Percentiles rank a stretch among this genome's conserved stretches.
Evolutionary conservation across 148 eudicot genomes (phyloP).

Genomic region (Arbutus unedo): DNA sequence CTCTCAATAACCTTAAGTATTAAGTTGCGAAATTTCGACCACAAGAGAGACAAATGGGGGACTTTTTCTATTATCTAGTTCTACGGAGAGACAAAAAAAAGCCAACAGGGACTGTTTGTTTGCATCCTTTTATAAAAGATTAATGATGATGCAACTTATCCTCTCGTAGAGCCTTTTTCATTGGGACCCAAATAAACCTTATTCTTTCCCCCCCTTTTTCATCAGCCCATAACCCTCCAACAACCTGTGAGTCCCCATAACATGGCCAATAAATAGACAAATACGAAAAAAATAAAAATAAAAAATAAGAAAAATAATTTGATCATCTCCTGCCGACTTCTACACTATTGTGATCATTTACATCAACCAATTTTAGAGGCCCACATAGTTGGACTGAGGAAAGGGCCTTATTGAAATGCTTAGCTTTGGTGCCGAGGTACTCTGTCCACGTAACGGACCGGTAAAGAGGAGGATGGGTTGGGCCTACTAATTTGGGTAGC

Average conservation of each 20-base stretch:
- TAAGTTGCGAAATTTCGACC: too few species aligned
- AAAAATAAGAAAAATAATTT: neutral
- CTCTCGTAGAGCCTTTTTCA: neutral
- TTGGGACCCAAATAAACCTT: neutral
- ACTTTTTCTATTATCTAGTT: too few species aligned
- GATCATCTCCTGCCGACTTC: conserved; percentile 29
- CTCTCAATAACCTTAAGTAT: too few species aligned
- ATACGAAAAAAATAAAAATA: neutral
- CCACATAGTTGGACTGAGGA: conserved; percentile 40
- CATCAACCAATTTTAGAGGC: conserved; percentile 29
- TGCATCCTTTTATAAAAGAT: neutral
- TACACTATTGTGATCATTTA: conserved; percentile 41
- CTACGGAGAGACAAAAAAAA: too few species aligned
- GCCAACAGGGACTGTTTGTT: neutral
- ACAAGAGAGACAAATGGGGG: too few species aligned
- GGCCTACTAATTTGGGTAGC: conserved; percentile 37
- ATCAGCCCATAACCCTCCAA: neutral
- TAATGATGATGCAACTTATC: neutral
- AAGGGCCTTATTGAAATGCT: conserved; percentile 71
- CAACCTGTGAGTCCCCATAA: neutral
- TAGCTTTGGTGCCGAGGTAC: conserved; percentile 57
- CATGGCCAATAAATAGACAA: neutral
- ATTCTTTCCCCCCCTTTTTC: neutral
- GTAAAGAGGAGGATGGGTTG: conserved; percentile 55
- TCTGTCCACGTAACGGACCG: conserved; percentile 78